Base-by-base conservation (phyloP, 1,284 basidiomycete genomes). In the Meira nashicola region DNA sequence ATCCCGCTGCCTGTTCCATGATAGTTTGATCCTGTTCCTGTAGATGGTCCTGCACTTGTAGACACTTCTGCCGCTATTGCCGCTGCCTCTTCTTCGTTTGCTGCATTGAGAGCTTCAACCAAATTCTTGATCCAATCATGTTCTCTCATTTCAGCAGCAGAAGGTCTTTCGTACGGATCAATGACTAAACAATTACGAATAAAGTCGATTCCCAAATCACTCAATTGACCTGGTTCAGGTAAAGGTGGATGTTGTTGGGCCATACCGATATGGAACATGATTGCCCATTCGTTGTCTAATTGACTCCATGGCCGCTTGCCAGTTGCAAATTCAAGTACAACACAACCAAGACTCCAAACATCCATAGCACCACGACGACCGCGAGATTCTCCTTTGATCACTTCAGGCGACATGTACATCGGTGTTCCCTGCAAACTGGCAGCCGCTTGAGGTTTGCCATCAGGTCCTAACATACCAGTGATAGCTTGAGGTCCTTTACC, bases 371-470 rank as follows among this genome's bases (percentile, higher is more conserved):
- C 94, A 33, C 91, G 90, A 23, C 73, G 60, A 17, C 73, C 60
- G 23, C 39, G 17, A 17, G 50, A 21, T 19, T 79, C 80, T 15
- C 87, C 86, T 80, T 96, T 92, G 82, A 99, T 98, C 52, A 97
- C 88, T 78, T 99, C 95, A 1, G 95, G 95, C 10, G 92, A 94
- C 90, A 99, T 96, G 80, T 98, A 99, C 94, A 98, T 98, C 0
- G 95, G 95, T 17, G 95, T 99, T 12, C 95, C 95, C 1, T 94
- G 96, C 57, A 77, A 54, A 53, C 64, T 67, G 11, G 89, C 89
- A 79, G 89, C 89, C 23, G 79, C 80, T 0, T 65, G 64, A 9
- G 67, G 68, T 73, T 47, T 75, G 48, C 68, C 72, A 14, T 83
- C 85, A 8, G 84, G 78, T 7, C 81, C 81, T 51, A 82, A 82